Conservation (phyloP, 495 filamentous ascomycete species). For the Trichoderma reesei region DNA sequence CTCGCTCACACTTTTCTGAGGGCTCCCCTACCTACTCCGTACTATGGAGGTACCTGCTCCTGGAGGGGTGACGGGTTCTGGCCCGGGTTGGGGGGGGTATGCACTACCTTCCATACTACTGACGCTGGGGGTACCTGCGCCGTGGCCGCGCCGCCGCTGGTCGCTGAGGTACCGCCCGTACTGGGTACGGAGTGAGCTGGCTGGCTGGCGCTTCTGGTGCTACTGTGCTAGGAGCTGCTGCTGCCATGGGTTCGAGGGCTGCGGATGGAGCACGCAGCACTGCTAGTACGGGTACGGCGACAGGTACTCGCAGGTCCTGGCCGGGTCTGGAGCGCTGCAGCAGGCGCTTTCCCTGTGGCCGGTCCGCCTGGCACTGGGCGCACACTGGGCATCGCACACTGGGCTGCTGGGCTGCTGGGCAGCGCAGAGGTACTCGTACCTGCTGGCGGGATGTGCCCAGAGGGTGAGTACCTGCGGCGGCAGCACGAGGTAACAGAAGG, state of each 20-base stretch:
- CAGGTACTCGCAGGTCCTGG: background rate
- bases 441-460: background rate
- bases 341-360: background rate
- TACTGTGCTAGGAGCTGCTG: background rate
- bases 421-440: background rate
- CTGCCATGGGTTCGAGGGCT: background rate
- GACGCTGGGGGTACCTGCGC: background rate
- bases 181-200: background rate
- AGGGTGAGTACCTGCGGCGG: background rate
- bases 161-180: background rate
- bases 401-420: background rate
- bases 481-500: background rate
- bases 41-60: background rate
- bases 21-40: background rate
- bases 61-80: conserved; percentile 3
- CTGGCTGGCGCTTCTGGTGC: background rate
- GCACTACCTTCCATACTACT: no score
- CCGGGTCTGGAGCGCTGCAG: background rate
- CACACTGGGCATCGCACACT: conserved; percentile 7
- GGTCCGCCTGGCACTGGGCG: no score
- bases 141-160: background rate
- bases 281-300: background rate
- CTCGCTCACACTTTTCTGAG: background rate
- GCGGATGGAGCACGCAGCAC: background rate
- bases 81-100: background rate